Evolutionary conservation across 192 early-diverging fungal genomes (phyloP).

Genomic region (Coemansia sp.): DNA sequence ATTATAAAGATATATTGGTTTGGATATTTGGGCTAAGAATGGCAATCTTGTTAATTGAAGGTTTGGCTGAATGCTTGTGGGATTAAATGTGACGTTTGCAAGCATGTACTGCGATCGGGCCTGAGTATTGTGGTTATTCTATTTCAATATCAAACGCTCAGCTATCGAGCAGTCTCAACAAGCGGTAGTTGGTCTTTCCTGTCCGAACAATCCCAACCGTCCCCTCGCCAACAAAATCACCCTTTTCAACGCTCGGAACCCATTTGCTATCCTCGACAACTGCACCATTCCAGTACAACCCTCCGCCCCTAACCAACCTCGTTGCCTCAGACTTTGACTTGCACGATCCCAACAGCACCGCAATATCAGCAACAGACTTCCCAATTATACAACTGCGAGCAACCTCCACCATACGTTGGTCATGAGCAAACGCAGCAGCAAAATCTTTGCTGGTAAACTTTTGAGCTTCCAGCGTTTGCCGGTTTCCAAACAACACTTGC

Average conservation of each 20-base stretch:
- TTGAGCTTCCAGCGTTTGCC: slow-evolving; percentile 26
- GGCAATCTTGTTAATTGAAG: too few relatives aligned
- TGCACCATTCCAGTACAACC: slow-evolving; percentile 67
- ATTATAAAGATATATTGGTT: too few relatives aligned
- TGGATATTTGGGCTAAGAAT: too few relatives aligned
- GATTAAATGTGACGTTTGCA: too few relatives aligned
- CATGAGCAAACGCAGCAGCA: slow-evolving; percentile 70
- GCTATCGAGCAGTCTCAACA: slow-evolving; percentile 40
- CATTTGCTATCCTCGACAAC: slow-evolving; percentile 33
- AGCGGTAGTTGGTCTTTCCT: slow-evolving; percentile 76
- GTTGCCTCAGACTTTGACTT: slow-evolving; percentile 75
- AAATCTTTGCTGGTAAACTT: slow-evolving; percentile 54
- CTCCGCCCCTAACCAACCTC: slow-evolving; percentile 74
- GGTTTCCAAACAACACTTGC: slow-evolving; percentile 70
- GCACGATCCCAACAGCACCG: slow-evolving; percentile 60
- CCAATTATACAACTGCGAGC: slow-evolving; percentile 47
- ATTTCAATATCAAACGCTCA: too few relatives aligned
- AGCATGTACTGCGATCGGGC: too few relatives aligned
- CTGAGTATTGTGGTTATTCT: too few relatives aligned
- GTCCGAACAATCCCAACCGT: slow-evolving; percentile 67
- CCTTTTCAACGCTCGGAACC: slow-evolving; percentile 13
- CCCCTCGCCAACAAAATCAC: slow-evolving; percentile 64
- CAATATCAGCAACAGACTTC: slow-evolving; percentile 60
- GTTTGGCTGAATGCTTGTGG: too few relatives aligned
- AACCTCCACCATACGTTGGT: slow-evolving; percentile 60